A percentile compares a stretch with the other conserved stretches of the same genome.
Evolutionary conservation across 768 basidiomycete species (phyloP).

Genomic region (Neoboletus brunneissimus): DNA sequence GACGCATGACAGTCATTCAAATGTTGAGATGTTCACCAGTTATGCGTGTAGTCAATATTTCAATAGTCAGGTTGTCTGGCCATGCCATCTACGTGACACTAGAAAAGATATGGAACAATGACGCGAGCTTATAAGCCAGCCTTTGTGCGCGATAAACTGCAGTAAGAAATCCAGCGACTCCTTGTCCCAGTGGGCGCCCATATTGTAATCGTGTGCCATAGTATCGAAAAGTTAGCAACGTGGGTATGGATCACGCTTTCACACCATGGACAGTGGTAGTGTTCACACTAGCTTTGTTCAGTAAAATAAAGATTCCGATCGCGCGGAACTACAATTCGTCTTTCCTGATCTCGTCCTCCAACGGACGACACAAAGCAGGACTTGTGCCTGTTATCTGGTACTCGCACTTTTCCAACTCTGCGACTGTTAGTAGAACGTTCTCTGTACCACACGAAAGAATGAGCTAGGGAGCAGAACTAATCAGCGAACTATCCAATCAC

Average conservation of each 20-base stretch:
- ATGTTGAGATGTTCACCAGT: too few species aligned
- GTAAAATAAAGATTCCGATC: slow-evolving; percentile 2
- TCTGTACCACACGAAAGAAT: slow-evolving; percentile 81
- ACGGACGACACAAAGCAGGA: slow-evolving; percentile 71
- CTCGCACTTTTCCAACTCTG: slow-evolving; percentile 95
- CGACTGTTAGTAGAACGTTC: slow-evolving; percentile 72
- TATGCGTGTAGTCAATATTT: too few species aligned
- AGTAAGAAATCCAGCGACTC: background rate
- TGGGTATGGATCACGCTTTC: too few species aligned
- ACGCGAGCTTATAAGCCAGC: background rate
- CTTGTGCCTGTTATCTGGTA: slow-evolving; percentile 84
- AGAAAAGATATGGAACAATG: too few species aligned
- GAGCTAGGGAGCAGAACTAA: slow-evolving; percentile 45
- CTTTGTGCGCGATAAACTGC: background rate
- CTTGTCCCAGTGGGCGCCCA: too few species aligned
- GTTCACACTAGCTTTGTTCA: background rate
- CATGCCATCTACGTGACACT: background rate
- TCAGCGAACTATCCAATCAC: slow-evolving; percentile 2
- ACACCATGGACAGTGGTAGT: background rate
- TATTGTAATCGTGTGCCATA: too few species aligned
- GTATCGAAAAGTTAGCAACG: too few species aligned
- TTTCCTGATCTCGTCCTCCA: slow-evolving; percentile 33
- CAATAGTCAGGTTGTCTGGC: too few species aligned
- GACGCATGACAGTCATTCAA: background rate
- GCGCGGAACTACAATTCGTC: slow-evolving; percentile 26